These are phyloP conservation scores for Helminthosporium solani DNA, from an alignment of 2,329 filamentous ascomycete genomes.

Conservation along the genomic window DNA sequence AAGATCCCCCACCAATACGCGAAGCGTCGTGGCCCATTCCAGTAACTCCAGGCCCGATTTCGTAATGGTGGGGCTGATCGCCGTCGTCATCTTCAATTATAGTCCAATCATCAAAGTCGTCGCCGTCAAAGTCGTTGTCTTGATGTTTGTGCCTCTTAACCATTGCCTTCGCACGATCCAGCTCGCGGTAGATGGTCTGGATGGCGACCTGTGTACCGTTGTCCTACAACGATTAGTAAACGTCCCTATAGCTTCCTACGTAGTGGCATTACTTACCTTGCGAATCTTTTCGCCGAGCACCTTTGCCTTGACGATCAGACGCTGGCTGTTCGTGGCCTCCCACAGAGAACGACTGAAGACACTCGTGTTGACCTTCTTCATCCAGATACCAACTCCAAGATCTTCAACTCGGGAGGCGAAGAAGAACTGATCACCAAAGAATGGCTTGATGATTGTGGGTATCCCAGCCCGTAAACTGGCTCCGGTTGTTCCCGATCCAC, in stretches of 20 bases:
- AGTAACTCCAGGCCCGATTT: constrained; percentile 16
- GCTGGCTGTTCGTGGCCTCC: constrained; percentile 85
- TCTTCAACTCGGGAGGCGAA: constrained; percentile 89
- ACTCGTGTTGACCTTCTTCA: constrained; percentile 87
- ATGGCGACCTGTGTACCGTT: constrained; percentile 88
- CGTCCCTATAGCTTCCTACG: constrained; percentile 23
- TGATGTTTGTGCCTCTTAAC: constrained; percentile 61
- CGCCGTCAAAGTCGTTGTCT: constrained; percentile 39
- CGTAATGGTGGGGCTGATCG: constrained; percentile 13
- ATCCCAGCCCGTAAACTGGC: constrained; percentile 88
- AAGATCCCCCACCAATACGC: constrained; percentile 19
- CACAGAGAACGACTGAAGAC: constrained; percentile 83
- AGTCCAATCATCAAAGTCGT: constrained; percentile 82
- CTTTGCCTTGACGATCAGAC: constrained; percentile 86
- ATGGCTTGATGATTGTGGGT: constrained; percentile 92
- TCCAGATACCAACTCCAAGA: constrained; percentile 83
- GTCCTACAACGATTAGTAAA: constrained; percentile 58
- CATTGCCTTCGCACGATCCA: constrained; percentile 86
- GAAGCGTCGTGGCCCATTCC: constrained; percentile 27
- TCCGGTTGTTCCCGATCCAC: constrained; percentile 91
- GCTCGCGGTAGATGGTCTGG: constrained; percentile 87
- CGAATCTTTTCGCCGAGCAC: constrained; percentile 84
- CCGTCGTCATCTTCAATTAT: constrained; percentile 68
- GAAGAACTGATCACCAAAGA: constrained; percentile 98
- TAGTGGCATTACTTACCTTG: constrained; percentile 57